Evolutionary conservation across 257 asterid genomes (phyloP).

Genomic region (Solanum verrucosum): DNA sequence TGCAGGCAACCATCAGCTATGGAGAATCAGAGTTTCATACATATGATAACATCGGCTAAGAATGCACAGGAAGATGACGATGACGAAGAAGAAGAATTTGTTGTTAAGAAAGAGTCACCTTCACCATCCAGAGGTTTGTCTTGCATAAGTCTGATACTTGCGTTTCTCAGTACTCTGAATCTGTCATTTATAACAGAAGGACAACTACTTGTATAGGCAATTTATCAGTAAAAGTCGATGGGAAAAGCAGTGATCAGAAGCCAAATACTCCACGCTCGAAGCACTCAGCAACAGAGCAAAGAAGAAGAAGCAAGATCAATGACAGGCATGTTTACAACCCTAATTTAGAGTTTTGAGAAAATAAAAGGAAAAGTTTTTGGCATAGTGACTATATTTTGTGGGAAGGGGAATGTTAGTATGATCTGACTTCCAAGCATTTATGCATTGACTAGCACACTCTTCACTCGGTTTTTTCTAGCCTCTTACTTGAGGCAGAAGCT

Average conservation of each 20-base stretch:
- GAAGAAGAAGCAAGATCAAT: constrained; percentile 97
- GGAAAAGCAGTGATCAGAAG: constrained; percentile 55
- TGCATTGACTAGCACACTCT: background rate
- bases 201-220: constrained; percentile 30
- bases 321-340: constrained; percentile 59
- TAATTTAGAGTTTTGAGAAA: background rate
- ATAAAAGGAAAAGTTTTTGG: background rate
- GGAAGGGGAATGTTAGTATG: background rate
- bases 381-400: background rate
- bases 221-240: constrained; percentile 56
- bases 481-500: background rate
- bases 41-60: constrained; percentile 66
- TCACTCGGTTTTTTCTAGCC: background rate
- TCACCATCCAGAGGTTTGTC: constrained; percentile 55
- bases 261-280: constrained; percentile 92
- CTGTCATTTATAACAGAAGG: background rate
- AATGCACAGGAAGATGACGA: constrained; percentile 69
- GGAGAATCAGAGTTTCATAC: constrained; percentile 61
- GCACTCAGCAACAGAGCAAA: constrained; percentile 99
- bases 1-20: constrained; percentile 62
- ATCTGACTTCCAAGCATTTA: background rate
- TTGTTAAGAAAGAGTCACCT: constrained; percentile 60
- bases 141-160: background rate
- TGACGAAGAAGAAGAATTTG: constrained; percentile 61
- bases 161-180: background rate